Evolutionary conservation across 371 early-diverging fungal species (phyloP), one percentile per base, ranked within the genome.

Genomic region (Mortierella sp.): DNA sequence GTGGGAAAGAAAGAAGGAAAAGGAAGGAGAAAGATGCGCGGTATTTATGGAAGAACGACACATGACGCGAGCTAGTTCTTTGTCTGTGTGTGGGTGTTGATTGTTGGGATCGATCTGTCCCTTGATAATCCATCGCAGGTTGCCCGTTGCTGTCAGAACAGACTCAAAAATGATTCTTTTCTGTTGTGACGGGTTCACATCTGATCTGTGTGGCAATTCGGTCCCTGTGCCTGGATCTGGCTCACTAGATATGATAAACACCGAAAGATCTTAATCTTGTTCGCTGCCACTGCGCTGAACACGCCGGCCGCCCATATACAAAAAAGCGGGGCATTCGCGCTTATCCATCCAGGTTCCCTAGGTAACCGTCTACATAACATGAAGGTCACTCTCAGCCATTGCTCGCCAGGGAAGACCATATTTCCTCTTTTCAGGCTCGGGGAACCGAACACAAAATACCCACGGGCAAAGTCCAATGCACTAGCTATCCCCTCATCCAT

Each of bases 221-320:
- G 2, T 19, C 34, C 64, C 59, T 59, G 64, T 64, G 34, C 64
- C 64, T 64, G 64, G 40, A 64, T 19, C 34, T 64, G 19, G 34
- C 37, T 59, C 59, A 57, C 57, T 26, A 64, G 64, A 64, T 64
- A 64, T 64, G 64, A 64, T 64, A 64, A 61, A 19, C 64, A 5
- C 21, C 5, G 21, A 64, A 13, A 16, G 59, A 59, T 59, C 59
- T 40, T 40, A 31, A 59, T 31, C 19, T 31, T 53, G 3, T 53
- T 55, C 10, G 10, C 3, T 59, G 8, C 11, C 48, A 46, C 48
- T 46, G 48, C 48, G 48, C 48, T 46, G 48, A 13, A 46, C 8
- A 46, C 11, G 48, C 13, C 48, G 13, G 48, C 48, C 48, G 48
- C 48, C 13, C 13, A 46, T 13, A 46, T 46, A 46, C 48, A 8